Base-by-base conservation (phyloP, 495 filamentous ascomycete species). In the Aspergillus heteromorphus region DNA sequence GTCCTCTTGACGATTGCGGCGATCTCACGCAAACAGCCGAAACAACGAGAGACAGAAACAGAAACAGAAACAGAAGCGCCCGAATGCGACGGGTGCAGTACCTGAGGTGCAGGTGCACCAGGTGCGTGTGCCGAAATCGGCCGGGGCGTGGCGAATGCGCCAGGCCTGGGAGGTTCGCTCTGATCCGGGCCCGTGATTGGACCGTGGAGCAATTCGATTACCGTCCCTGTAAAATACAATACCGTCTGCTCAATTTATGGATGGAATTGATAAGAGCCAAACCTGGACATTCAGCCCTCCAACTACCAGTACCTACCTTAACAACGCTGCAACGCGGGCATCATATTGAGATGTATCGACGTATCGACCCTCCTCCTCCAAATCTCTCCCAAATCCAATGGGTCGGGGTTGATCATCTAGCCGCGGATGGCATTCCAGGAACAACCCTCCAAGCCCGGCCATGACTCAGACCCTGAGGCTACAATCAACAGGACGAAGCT, bases 81-180 rank as follows among this genome's bases (percentile, higher is more conserved):
- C 52, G 48, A 30, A 59, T 59, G 57, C 52, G 51, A 59, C 34
- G n/a, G n/a, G 5, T n/a, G 34, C 10, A 27, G 23, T 27, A 58
- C 47, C 50, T 54, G 56, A 42, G n/a, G n/a, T n/a, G n/a, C n/a
- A n/a, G n/a, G n/a, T n/a, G n/a, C n/a, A n/a, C 48, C 49, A 31
- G 41, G 57, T 55, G 57, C 57, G 57, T 54, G 55, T n/a, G 49
- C 51, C 27, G 34, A 41, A 20, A 53, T 42, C 20, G 6, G 41
- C 10, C 2, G 42, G 50, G 50, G 10, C 17, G 50, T 58, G 47
- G 56, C 43, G 23, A 23, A 47, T 16, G 23, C 5, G 16, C 19
- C 21, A 47, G 21, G 20, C 7, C 40, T 16, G 20, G 6, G 23
- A 27, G 23, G 23, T 27, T 27, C 23, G 23, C 23, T 3, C 23